Percentiles rank a stretch among this genome's conserved stretches.
Evolutionary conservation across 2,329 filamentous ascomycete species (phyloP).

Genomic region (Colletotrichum gigasporum): DNA sequence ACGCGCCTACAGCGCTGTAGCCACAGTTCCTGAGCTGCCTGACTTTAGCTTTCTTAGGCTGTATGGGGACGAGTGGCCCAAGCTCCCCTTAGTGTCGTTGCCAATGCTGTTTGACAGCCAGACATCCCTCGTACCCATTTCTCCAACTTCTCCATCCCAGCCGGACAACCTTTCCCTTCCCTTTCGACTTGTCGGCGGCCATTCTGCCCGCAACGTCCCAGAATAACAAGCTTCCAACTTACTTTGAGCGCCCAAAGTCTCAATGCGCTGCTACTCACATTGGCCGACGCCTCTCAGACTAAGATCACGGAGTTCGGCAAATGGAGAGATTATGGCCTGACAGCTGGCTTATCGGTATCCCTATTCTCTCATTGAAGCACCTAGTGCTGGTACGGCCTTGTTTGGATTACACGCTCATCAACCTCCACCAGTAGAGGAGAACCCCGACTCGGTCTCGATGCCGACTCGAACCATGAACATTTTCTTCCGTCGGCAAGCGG

Average conservation of each 20-base stretch:
- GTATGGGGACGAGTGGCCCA: conserved; percentile 2
- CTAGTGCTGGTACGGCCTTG: background rate
- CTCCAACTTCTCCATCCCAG: background rate
- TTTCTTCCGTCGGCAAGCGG: too few species aligned
- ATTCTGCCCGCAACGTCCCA: background rate
- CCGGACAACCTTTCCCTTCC: background rate
- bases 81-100: background rate
- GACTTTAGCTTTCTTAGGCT: background rate
- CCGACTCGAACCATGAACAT: background rate
- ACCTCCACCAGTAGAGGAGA: too few species aligned
- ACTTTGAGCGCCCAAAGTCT: conserved; percentile 11
- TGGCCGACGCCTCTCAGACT: background rate
- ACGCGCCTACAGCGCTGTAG: conserved; percentile 9
- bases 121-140: background rate
- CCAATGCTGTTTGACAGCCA: background rate
- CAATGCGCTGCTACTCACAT: conserved; percentile 5
- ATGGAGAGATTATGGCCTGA: background rate
- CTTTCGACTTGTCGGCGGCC: background rate
- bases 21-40: background rate
- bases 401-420: background rate
- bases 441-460: background rate
- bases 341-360: background rate
- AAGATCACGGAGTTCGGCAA: conserved; percentile 5
- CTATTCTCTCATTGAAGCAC: background rate
- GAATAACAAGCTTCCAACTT: conserved; percentile 12